Conservation (phyloP, 495 filamentous ascomycete genomes). For the Talaromyces stipitatus region DNA sequence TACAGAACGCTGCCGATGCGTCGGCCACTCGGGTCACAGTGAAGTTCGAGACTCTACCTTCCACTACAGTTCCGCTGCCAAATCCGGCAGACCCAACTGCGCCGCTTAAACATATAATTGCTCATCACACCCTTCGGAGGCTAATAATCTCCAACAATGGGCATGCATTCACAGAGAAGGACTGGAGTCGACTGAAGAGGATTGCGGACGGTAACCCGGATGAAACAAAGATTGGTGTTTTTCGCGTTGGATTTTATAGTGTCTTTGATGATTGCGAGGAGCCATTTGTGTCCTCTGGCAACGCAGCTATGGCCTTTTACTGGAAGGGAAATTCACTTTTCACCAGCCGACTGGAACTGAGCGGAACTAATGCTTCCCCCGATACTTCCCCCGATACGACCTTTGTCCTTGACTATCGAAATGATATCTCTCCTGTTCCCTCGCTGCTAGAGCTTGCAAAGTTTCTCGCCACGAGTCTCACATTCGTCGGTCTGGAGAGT, state of each 20-base stretch:
- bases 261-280: constrained; percentile 98
- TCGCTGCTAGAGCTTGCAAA: constrained; percentile 77
- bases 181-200: constrained; percentile 89
- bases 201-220: constrained; percentile 98
- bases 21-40: constrained; percentile 83
- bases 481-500: constrained; percentile 80
- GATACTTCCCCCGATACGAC: constrained; percentile 70
- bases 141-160: constrained; percentile 89
- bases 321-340: constrained; percentile 96
- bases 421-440: constrained; percentile 74
- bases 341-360: constrained; percentile 69
- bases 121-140: constrained; percentile 74
- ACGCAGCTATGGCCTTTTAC: constrained; percentile 94
- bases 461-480: constrained; percentile 90
- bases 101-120: constrained; percentile 71
- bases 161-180: constrained; percentile 70
- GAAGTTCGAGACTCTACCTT: constrained; percentile 82
- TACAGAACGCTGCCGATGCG: constrained; percentile 97
- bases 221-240: constrained; percentile 97
- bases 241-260: constrained; percentile 97
- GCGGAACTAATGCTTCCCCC: constrained; percentile 50
- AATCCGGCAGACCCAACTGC: constrained; percentile 57
- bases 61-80: constrained; percentile 65
- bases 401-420: constrained; percentile 90
- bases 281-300: constrained; percentile 88